These are phyloP conservation scores for Lactarius sp. DNA, from an alignment of 768 basidiomycete species.

Conservation along the genomic window DNA sequence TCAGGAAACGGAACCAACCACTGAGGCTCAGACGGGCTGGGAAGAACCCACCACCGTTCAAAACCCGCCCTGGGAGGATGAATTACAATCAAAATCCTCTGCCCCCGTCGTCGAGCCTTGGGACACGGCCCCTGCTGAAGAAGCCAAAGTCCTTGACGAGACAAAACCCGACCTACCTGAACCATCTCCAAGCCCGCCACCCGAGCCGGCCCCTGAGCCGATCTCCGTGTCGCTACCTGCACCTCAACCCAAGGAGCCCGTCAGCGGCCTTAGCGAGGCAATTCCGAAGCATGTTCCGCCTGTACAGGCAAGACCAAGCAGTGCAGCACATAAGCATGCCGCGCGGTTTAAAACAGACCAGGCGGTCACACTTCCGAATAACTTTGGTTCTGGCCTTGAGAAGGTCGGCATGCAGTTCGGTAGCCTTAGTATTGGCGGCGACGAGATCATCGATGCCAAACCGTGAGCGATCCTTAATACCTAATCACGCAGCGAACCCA, in stretches of 20 bases:
- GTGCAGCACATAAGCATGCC: constrained; percentile 49
- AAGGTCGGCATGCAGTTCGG: constrained; percentile 91
- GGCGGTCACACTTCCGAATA: constrained; percentile 70
- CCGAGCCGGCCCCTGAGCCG: constrained; percentile 33
- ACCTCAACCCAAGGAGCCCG: constrained; percentile 27
- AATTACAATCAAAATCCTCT: constrained; percentile 41
- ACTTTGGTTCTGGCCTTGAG: constrained; percentile 58
- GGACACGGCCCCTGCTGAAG: constrained; percentile 19
- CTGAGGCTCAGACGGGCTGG: constrained; percentile 40
- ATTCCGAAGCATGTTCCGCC: constrained; percentile 36
- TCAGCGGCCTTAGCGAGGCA: constrained; percentile 25
- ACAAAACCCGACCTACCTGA: constrained; percentile 17
- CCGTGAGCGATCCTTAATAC: constrained; percentile 39
- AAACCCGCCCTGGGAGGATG: constrained; percentile 68
- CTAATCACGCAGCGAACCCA: not conserved
- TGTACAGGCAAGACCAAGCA: constrained; percentile 48
- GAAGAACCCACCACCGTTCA: constrained; percentile 72
- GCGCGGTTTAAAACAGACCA: constrained; percentile 75
- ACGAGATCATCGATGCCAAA: constrained; percentile 48
- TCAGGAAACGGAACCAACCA: constrained; percentile 35
- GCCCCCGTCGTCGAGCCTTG: constrained; percentile 36
- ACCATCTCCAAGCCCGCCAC: constrained; percentile 5
- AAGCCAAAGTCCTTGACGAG: constrained; percentile 11
- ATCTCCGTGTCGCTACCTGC: constrained; percentile 29
- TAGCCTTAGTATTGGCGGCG: constrained; percentile 71